A percentile compares a stretch with the other conserved stretches of the same genome.
These are phyloP conservation scores for Schizosaccharomyces octosporus DNA, from an alignment of 805 yeast genomes.

Conservation along the genomic window DNA sequence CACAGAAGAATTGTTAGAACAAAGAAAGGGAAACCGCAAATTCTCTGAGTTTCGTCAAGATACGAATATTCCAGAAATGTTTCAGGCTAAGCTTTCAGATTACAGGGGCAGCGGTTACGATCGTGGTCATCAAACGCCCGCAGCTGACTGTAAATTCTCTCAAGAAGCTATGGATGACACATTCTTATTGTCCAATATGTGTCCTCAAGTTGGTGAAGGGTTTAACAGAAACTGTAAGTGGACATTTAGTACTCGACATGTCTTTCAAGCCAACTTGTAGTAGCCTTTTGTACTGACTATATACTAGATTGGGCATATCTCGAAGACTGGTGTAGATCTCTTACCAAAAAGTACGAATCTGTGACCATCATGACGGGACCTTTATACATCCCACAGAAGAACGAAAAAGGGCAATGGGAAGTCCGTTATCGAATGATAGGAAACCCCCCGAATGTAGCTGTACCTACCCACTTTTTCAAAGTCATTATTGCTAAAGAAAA, in stretches of 20 bases:
- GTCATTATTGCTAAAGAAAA: constrained; percentile 56
- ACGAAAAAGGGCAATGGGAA: constrained; percentile 62
- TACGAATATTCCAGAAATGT: constrained; percentile 47
- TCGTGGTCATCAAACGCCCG: constrained; percentile 76
- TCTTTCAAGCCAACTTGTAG: neutral
- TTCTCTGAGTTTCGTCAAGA: constrained; percentile 73
- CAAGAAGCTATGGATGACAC: constrained; percentile 92
- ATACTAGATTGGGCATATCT: constrained; percentile 67
- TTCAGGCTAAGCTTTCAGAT: constrained; percentile 56
- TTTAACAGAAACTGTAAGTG: constrained; percentile 56
- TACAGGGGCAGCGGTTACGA: constrained; percentile 90
- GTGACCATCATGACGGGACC: constrained; percentile 90
- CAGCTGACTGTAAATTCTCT: constrained; percentile 81
- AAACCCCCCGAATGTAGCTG: constrained; percentile 86
- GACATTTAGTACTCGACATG: neutral
- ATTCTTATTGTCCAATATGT: constrained; percentile 65
- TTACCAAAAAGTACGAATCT: constrained; percentile 43
- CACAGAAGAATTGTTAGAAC: constrained; percentile 40
- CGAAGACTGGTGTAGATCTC: constrained; percentile 63
- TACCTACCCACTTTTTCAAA: constrained; percentile 92
- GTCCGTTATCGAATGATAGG: constrained; percentile 86
- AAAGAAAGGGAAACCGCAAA: constrained; percentile 44
- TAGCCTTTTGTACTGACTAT: neutral
- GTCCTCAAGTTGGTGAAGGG: constrained; percentile 95
- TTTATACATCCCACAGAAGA: constrained; percentile 54